phyloP scores from a whole-genome alignment of 495 filamentous ascomycete genomes.

The Trichoderma asperelloides region DNA sequence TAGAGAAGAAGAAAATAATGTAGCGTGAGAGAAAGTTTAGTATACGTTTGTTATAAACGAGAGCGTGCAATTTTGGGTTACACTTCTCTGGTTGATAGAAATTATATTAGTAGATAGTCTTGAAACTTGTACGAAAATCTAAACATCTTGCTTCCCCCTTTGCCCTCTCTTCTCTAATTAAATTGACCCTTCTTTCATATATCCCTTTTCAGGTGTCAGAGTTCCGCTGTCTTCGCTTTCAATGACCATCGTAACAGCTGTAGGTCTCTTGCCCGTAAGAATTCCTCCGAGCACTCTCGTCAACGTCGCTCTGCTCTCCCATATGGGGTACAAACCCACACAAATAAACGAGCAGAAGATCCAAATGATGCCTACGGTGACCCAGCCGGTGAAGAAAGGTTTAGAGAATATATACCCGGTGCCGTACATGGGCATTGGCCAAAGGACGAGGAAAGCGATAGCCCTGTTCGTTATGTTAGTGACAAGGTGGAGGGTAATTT shows the following conservation, averaged over 20 bases:
- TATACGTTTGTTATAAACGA: no score
- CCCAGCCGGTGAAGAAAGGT: constrained; percentile 75
- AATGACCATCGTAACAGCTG: background rate
- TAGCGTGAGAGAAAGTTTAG: background rate
- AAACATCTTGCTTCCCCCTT: background rate
- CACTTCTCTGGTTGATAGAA: no score
- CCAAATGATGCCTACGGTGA: constrained; percentile 64
- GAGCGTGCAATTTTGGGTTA: no score
- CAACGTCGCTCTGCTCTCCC: constrained; percentile 58
- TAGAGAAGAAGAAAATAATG: background rate
- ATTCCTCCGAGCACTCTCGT: constrained; percentile 42
- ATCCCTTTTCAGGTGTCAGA: background rate
- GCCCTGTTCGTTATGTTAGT: constrained; percentile 24
- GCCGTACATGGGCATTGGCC: constrained; percentile 81
- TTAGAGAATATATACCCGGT: constrained; percentile 65
- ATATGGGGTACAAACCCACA: constrained; percentile 64
- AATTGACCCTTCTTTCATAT: background rate
- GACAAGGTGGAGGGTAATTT: background rate
- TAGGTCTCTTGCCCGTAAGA: constrained; percentile 33
- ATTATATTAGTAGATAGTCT: background rate
- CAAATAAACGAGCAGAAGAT: constrained; percentile 52
- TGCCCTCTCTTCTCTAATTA: background rate
- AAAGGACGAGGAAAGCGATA: constrained; percentile 58
- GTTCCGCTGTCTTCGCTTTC: constrained; percentile 6
- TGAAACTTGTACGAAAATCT: background rate